Conservation (phyloP, 495 filamentous ascomycete species). For the Evernia prunastri region DNA sequence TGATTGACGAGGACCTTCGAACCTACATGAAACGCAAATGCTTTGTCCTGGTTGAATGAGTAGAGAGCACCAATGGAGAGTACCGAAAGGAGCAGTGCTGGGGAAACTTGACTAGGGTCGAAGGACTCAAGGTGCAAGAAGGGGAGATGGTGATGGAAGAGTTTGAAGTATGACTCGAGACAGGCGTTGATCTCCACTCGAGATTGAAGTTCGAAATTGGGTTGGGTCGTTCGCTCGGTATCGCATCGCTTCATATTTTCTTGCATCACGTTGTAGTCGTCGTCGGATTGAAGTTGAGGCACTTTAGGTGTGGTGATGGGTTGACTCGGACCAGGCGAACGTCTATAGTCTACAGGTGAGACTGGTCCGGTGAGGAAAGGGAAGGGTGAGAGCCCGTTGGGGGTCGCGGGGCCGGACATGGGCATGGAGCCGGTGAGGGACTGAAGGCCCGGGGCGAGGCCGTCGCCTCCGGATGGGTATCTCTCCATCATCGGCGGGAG, state of each 20-base stretch:
- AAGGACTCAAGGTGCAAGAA: constrained; percentile 95
- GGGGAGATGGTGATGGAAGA: constrained; percentile 95
- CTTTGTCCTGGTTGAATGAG: constrained; percentile 92
- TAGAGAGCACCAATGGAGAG: constrained; percentile 95
- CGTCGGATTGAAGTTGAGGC: constrained; percentile 49
- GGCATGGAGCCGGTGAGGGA: constrained; percentile 64
- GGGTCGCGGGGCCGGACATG: constrained; percentile 64
- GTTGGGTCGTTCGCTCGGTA: constrained; percentile 71
- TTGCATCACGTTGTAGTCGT: constrained; percentile 63
- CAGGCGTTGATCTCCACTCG: constrained; percentile 77
- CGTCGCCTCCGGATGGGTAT: constrained; percentile 50
- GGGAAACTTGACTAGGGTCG: constrained; percentile 65
- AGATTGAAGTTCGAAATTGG: constrained; percentile 81
- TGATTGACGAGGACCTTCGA: constrained; percentile 95
- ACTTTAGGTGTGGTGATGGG: constrained; percentile 58
- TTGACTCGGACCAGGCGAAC: constrained; percentile 59
- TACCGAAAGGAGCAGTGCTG: constrained; percentile 81
- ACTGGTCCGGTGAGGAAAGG: constrained; percentile 67
- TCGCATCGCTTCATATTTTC: constrained; percentile 80
- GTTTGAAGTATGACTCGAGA: constrained; percentile 88
- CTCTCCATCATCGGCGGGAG: constrained; percentile 63
- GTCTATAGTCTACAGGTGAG: constrained; percentile 62
- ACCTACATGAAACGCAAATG: constrained; percentile 93
- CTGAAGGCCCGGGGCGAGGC: constrained; percentile 54
- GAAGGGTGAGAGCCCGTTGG: constrained; percentile 74